phyloP scores from a whole-genome alignment of 768 basidiomycete species.

The Podaxis pistillaris region DNA sequence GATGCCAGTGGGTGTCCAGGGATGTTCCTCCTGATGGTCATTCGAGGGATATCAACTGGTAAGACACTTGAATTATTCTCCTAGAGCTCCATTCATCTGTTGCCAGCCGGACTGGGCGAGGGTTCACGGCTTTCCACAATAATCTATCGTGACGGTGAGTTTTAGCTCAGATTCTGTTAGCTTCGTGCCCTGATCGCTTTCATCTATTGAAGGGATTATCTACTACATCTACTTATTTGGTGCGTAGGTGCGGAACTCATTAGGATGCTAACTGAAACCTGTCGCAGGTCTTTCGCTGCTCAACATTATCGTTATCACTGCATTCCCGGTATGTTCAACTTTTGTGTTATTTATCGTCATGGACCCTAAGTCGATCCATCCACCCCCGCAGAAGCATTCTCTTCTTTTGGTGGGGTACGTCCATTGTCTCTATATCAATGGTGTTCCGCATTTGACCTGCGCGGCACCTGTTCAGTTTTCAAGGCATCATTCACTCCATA shows the following conservation, averaged over 20 bases:
- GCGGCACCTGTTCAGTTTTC: background rate
- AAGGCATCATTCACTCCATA: background rate
- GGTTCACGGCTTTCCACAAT: background rate
- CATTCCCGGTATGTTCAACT: background rate
- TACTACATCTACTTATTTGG: background rate
- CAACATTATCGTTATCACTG: background rate
- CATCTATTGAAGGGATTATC: background rate
- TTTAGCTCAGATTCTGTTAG: background rate
- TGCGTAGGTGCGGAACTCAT: background rate
- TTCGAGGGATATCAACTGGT: background rate
- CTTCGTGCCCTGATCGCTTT: background rate
- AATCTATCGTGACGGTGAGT: background rate
- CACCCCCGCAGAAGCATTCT: background rate
- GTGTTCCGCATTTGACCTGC: background rate
- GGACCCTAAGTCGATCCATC: background rate
- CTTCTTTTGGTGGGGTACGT: background rate
- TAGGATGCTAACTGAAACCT: background rate
- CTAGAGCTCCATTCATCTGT: background rate
- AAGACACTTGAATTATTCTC: background rate
- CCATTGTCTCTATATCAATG: background rate
- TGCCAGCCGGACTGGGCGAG: background rate
- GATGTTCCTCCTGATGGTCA: background rate
- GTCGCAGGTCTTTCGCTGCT: background rate
- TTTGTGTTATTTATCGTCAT: background rate
- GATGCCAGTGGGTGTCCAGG: background rate